These are phyloP conservation scores for Ophiognomonia clavigignenti-juglandacearum DNA, from an alignment of 2,329 filamentous ascomycete genomes.

Conservation along the genomic window DNA sequence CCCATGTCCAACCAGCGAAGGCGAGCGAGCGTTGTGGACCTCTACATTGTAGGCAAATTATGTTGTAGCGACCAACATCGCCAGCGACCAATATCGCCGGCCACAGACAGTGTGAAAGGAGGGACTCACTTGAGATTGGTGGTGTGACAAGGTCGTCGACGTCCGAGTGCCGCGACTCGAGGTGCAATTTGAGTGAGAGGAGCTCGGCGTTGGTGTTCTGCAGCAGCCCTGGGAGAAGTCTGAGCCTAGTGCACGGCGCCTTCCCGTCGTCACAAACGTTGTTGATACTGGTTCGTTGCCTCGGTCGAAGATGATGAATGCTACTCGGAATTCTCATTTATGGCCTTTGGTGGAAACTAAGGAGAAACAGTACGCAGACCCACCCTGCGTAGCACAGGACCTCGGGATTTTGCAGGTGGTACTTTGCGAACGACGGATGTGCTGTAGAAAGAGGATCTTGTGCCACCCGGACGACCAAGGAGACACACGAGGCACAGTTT, in stretches of 20 bases:
- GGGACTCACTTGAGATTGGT: slow-evolving; percentile 2
- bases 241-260: neutral
- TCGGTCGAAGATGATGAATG: slow-evolving; percentile 1
- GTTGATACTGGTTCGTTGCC: slow-evolving; percentile 9
- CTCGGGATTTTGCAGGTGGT: too few relatives aligned
- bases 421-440: too few relatives aligned
- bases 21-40: too few relatives aligned
- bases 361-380: too few relatives aligned
- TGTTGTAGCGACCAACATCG: too few relatives aligned
- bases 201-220: neutral
- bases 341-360: slow-evolving; percentile 1
- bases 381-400: too few relatives aligned
- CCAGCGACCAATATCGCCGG: too few relatives aligned
- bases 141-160: neutral
- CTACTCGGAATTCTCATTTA: slow-evolving; percentile 13
- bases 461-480: too few relatives aligned
- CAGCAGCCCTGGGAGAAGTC: slow-evolving; percentile 6
- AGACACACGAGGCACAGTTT: too few relatives aligned
- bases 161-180: neutral
- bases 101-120: neutral
- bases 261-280: slow-evolving; percentile 7
- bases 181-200: neutral
- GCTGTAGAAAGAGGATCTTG: too few relatives aligned
- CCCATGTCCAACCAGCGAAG: too few relatives aligned
- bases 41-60: too few relatives aligned